phyloP scores from a whole-genome alignment of 2,329 filamentous ascomycete species.

The Colletotrichum eleusines region DNA sequence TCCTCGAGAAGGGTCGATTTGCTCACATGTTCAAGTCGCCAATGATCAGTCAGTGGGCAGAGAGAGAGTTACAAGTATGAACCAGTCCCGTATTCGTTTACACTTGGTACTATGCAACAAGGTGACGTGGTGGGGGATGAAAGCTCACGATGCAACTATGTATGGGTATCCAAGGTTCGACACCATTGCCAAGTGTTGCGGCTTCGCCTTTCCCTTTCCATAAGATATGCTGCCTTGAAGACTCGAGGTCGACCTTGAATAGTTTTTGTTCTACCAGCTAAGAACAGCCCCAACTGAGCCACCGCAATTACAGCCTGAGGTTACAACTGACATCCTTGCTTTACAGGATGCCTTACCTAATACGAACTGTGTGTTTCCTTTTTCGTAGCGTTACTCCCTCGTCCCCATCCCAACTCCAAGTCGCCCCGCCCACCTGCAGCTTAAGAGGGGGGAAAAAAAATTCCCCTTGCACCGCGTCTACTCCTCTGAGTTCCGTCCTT shows the following conservation, averaged over 20 bases:
- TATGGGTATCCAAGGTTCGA: neutral
- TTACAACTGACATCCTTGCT: no score
- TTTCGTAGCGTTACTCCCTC: neutral
- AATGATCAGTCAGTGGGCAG: neutral
- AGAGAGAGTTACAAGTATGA: neutral
- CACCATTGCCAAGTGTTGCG: neutral
- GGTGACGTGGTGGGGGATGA: constrained; percentile 6
- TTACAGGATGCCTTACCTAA: neutral
- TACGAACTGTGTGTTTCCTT: no score
- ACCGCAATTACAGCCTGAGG: neutral
- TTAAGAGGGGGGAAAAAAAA: constrained; percentile 26
- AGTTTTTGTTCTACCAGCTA: neutral
- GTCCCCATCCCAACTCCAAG: constrained; percentile 11
- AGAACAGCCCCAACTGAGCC: neutral
- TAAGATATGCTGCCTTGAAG: neutral
- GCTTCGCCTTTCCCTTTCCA: neutral
- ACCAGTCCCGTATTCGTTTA: neutral
- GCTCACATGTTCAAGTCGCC: neutral
- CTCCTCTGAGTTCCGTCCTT: neutral
- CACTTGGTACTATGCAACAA: neutral
- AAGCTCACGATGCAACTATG: neutral
- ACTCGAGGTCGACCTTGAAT: neutral
- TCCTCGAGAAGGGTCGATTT: neutral
- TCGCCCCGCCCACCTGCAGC: constrained; percentile 16
- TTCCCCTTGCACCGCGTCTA: neutral